phyloP scores from a whole-genome alignment of 2,329 filamentous ascomycete genomes.

The Colletotrichum paranaense region DNA sequence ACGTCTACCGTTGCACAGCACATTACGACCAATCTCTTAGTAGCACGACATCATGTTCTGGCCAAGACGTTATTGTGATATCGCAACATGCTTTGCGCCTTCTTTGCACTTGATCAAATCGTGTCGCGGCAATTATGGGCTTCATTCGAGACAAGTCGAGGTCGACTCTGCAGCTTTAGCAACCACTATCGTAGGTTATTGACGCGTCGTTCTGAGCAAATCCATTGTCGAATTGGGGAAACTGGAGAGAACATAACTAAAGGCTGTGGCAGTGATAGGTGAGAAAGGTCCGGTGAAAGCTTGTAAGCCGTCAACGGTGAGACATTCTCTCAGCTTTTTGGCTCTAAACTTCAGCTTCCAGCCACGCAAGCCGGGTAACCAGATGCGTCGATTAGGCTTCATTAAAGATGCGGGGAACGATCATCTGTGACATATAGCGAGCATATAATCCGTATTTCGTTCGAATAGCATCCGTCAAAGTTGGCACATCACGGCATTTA shows the following conservation, averaged over 20 bases:
- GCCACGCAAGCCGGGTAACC: not conserved
- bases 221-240: fast-evolving
- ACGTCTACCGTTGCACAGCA: no score
- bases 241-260: not conserved
- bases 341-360: not conserved
- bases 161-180: not conserved
- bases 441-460: no score
- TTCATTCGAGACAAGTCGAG: not conserved
- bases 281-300: not conserved
- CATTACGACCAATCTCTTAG: no score
- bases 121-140: no score
- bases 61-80: no score
- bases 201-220: not conserved
- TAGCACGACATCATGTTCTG: no score
- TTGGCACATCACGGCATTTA: not conserved
- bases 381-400: not conserved
- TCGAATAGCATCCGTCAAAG: not conserved
- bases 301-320: not conserved
- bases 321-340: not conserved
- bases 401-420: not conserved
- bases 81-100: no score
- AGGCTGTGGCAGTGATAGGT: not conserved
- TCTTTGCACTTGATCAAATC: no score
- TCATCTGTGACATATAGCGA: not conserved
- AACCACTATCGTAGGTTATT: not conserved